Base-by-base conservation (phyloP, 306 rosid species). In the Oxytropis ochrocephala region DNA sequence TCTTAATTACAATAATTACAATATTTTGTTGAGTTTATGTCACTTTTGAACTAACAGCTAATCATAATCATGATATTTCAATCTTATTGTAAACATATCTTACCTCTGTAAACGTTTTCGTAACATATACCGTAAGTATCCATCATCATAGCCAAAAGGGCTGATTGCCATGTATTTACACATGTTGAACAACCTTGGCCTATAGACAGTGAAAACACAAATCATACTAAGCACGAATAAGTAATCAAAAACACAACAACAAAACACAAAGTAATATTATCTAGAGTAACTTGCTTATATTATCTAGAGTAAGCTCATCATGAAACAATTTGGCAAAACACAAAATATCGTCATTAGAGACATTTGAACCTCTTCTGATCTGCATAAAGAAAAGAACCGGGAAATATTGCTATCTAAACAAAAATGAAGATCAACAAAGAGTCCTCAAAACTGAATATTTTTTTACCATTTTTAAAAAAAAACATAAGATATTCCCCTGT, bases 111-210 rank as follows among this genome's bases (percentile, higher is more conserved):
- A 81, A 67, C 87, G 82, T 64, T 83, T 85, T 29, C 97, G 81
- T 53, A 94, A 88, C 99, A 94, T 91, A 72, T 84, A 88, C 11
- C 99, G 86, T 75, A 91, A 80, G 84, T 94, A 88, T 43, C 92
- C 91, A 85, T 94, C 96, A 7, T 95, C 88, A n/a, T n/a, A n/a
- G 7, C 96, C 96, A 48, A 77, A 88, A 41, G 97, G 96, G 79
- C 87, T 84, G 62, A 94, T 88, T 48, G 90, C 97, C 99, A 94
- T 94, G 81, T 94, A 94, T 78, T 94, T 94, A 95, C 97, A 94
- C 96, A 94, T 94, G 77, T 82, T 91, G 73, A 94, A 92, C 81
- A 94, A 74, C 17, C 99, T 90, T 11, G 99, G 87, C 88, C 99
- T 94, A 82, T 44, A 48, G 78, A 73, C 30, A 67, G 69, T 61